These are phyloP conservation scores for Colletotrichum euphorbiae DNA, from an alignment of 2,329 filamentous ascomycete genomes.

Conservation along the genomic window DNA sequence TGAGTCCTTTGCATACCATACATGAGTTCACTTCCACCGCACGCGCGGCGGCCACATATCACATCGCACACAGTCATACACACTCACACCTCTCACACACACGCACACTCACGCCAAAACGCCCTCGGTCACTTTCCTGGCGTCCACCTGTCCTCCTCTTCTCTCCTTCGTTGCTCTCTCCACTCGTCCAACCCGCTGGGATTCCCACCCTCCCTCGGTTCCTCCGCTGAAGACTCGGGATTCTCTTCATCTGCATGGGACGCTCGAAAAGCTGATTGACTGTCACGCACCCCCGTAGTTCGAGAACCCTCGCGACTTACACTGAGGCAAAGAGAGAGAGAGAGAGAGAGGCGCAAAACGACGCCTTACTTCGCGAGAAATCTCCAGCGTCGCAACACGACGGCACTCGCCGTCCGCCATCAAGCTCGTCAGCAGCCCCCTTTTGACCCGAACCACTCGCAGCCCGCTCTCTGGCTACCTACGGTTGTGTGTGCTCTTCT, in stretches of 20 bases:
- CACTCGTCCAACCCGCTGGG: not conserved
- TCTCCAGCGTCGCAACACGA: slow-evolving; percentile 2
- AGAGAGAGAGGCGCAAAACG: not conserved
- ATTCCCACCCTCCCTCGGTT: not conserved
- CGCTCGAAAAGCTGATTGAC: not conserved
- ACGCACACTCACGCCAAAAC: not conserved
- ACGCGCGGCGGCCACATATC: no score
- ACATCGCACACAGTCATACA: not conserved
- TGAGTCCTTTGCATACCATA: slow-evolving; percentile 19
- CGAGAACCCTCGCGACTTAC: not conserved
- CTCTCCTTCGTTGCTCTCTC: not conserved
- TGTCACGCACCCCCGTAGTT: not conserved
- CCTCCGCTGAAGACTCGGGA: slow-evolving; percentile 9
- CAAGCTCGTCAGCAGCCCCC: not conserved
- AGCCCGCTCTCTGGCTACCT: slow-evolving; percentile 1
- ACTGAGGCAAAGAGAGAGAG: no score
- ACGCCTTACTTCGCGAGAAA: slow-evolving; percentile 3
- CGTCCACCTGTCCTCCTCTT: not conserved
- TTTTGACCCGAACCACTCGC: slow-evolving; percentile 1
- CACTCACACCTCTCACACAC: not conserved
- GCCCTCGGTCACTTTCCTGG: not conserved
- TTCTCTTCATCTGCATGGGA: not conserved
- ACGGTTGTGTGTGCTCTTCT: not conserved
- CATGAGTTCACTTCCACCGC: not conserved
- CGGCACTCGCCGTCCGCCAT: slow-evolving; percentile 19